Evolutionary conservation across 2,329 filamentous ascomycete genomes (phyloP).

Genomic region (Pleurostoma richardsiae): DNA sequence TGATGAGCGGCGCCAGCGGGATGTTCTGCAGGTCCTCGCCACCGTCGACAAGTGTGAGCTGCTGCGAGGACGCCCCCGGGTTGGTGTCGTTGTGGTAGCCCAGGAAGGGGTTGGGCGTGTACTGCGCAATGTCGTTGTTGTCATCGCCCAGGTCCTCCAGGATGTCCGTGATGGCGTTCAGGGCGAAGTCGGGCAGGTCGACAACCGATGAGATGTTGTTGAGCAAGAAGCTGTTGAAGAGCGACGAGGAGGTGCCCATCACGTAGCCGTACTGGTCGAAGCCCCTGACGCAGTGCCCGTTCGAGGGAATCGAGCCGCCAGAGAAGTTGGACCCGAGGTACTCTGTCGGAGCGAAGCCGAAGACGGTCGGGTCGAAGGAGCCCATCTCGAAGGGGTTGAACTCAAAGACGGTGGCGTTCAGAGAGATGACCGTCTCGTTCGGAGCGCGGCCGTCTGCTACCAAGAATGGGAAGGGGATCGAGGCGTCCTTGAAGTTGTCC

Average conservation of each 20-base stretch:
- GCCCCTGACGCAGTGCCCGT: conserved; percentile 64
- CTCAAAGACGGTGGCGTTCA: conserved; percentile 60
- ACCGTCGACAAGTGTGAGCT: conserved; percentile 45
- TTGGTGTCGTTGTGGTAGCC: conserved; percentile 40
- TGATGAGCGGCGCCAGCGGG: conserved; percentile 46
- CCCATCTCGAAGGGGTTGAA: conserved; percentile 64
- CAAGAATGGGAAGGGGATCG: conserved; percentile 43
- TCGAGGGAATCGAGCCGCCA: conserved; percentile 46
- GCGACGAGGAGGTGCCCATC: conserved; percentile 78
- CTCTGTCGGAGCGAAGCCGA: conserved; percentile 53
- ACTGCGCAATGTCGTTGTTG: conserved; percentile 43
- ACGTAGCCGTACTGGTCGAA: conserved; percentile 80
- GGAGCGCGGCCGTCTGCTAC: conserved; percentile 43
- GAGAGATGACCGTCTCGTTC: conserved; percentile 32
- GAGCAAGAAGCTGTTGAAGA: conserved; percentile 78
- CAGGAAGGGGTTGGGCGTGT: conserved; percentile 56
- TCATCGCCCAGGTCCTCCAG: conserved; percentile 49
- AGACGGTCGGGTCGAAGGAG: conserved; percentile 54
- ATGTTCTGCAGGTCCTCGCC: conserved; percentile 44
- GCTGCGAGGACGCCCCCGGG: conserved; percentile 23
- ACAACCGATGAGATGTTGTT: conserved; percentile 46
- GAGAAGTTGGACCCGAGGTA: conserved; percentile 57
- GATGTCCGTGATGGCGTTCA: conserved; percentile 43
- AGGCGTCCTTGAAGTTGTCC: conserved; percentile 33
- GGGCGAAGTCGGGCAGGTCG: conserved; percentile 42